phyloP scores from a whole-genome alignment of 2,329 filamentous ascomycete species.

The Epichloe amarillans region DNA sequence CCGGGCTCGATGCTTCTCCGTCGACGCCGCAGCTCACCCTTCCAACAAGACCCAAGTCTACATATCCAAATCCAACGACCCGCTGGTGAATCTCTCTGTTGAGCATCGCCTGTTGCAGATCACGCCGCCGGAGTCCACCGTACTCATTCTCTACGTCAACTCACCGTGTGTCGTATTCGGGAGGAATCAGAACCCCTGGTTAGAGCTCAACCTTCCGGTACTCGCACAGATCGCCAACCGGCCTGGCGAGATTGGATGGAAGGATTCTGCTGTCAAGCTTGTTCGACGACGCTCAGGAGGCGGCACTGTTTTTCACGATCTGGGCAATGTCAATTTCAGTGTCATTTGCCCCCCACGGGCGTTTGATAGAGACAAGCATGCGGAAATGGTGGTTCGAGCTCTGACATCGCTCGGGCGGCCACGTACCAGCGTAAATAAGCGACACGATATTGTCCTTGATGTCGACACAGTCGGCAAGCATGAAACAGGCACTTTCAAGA shows the following conservation, averaged over 20 bases:
- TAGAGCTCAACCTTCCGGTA: constrained; percentile 65
- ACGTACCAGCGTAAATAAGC: constrained; percentile 64
- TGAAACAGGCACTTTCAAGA: constrained; percentile 45
- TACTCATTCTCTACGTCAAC: constrained; percentile 85
- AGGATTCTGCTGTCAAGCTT: constrained; percentile 33
- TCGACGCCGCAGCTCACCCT: constrained; percentile 26
- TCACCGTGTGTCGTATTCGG: constrained; percentile 79
- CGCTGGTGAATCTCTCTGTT: constrained; percentile 83
- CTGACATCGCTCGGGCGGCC: constrained; percentile 45
- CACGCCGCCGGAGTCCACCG: constrained; percentile 54
- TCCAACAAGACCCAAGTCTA: constrained; percentile 51
- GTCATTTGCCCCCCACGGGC: constrained; percentile 71
- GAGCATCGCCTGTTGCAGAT: constrained; percentile 80
- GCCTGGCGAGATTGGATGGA: constrained; percentile 13
- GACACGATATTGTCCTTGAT: constrained; percentile 84
- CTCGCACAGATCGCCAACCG: constrained; percentile 25
- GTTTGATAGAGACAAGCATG: constrained; percentile 79
- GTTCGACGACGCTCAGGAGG: constrained; percentile 80
- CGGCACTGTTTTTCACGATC: constrained; percentile 87
- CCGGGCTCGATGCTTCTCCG: constrained; percentile 17
- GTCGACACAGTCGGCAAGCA: constrained; percentile 10
- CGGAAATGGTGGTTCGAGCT: constrained; percentile 84
- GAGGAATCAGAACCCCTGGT: constrained; percentile 95
- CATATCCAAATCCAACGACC: constrained; percentile 54
- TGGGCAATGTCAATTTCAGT: constrained; percentile 87